phyloP scores from a whole-genome alignment of 225 moss, liverwort and hornwort species.

The Neckera pumila region DNA sequence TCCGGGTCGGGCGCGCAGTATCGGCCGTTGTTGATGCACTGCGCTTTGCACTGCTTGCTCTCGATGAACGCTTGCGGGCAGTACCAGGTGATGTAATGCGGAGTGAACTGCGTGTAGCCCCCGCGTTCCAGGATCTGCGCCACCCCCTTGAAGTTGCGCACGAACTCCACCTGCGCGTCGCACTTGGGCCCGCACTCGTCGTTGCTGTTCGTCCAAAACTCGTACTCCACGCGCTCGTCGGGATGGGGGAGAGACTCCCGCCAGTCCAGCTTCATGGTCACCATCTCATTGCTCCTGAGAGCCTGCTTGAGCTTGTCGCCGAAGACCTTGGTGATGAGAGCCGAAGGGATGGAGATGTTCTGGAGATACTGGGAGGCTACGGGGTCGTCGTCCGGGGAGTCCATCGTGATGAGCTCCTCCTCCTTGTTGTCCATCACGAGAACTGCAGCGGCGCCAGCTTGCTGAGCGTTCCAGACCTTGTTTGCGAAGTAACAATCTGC shows the following conservation, averaged over 20 bases:
- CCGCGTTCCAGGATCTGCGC: conserved; percentile 83
- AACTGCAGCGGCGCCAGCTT: conserved; percentile 82
- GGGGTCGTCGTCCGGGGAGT: conserved; percentile 61
- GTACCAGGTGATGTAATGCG: conserved; percentile 98
- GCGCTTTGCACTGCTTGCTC: conserved; percentile 86
- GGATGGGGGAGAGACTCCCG: conserved; percentile 87
- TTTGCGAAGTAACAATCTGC: conserved; percentile 74
- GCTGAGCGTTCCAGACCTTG: conserved; percentile 79
- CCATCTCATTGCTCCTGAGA: neutral
- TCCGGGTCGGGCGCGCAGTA: conserved; percentile 98
- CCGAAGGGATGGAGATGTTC: conserved; percentile 84
- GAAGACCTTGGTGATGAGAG: conserved; percentile 53
- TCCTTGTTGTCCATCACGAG: conserved; percentile 66
- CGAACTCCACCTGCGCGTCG: conserved; percentile 68
- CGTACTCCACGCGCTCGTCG: conserved; percentile 90
- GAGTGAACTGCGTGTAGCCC: conserved; percentile 73
- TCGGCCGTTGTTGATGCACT: conserved; percentile 89
- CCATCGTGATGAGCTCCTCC: conserved; percentile 87
- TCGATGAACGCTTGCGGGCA: conserved; percentile 56
- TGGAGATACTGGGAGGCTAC: conserved; percentile 34
- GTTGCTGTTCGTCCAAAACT: conserved; percentile 99
- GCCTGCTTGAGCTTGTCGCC: conserved; percentile 49
- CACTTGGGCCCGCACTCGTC: conserved; percentile 95
- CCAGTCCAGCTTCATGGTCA: conserved; percentile 80
- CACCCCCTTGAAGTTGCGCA: conserved; percentile 80